Percentiles rank a stretch among this genome's conserved stretches.
phyloP scores from a whole-genome alignment of 495 filamentous ascomycete species.

The Penicillium goetzii region DNA sequence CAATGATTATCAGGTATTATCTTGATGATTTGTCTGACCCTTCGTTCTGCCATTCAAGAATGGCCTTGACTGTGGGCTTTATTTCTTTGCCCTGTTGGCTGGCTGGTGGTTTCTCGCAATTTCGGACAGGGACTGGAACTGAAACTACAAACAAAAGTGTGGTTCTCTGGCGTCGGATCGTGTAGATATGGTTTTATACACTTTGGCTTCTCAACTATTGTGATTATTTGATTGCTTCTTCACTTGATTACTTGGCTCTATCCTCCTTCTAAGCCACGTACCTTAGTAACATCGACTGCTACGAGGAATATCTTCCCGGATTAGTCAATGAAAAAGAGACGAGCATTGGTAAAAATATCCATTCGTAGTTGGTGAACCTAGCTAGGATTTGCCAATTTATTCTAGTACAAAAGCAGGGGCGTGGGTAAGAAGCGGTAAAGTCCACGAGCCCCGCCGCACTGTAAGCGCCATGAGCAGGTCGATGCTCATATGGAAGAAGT shows the following conservation, averaged over 20 bases:
- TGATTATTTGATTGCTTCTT: slow-evolving; percentile 14
- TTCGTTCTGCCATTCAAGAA: neutral
- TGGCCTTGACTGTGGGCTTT: slow-evolving; percentile 1
- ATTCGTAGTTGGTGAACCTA: slow-evolving; percentile 22
- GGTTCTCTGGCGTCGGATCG: slow-evolving; percentile 38
- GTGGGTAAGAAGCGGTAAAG: slow-evolving; percentile 5
- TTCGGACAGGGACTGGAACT: slow-evolving; percentile 24
- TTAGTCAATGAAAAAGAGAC: neutral
- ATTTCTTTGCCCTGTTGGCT: slow-evolving; percentile 11
- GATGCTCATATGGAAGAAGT: slow-evolving; percentile 18
- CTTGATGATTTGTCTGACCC: neutral
- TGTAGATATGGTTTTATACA: slow-evolving; percentile 45
- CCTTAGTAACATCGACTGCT: neutral
- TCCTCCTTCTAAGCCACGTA: slow-evolving; percentile 4
- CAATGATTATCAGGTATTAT: neutral
- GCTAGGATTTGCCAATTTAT: slow-evolving; percentile 21
- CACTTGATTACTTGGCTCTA: slow-evolving; percentile 5
- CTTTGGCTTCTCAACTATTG: slow-evolving; percentile 22
- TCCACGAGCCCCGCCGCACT: slow-evolving; percentile 20
- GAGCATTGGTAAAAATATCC: slow-evolving; percentile 10
- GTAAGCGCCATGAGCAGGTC: slow-evolving; percentile 24
- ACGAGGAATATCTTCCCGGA: neutral
- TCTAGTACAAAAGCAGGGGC: slow-evolving; percentile 28
- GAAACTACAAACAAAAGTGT: slow-evolving; percentile 32
- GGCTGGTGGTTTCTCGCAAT: slow-evolving; percentile 7